These are phyloP conservation scores for Rutstroemia sp. DNA, from an alignment of 2,329 filamentous ascomycete genomes.

Conservation along the genomic window DNA sequence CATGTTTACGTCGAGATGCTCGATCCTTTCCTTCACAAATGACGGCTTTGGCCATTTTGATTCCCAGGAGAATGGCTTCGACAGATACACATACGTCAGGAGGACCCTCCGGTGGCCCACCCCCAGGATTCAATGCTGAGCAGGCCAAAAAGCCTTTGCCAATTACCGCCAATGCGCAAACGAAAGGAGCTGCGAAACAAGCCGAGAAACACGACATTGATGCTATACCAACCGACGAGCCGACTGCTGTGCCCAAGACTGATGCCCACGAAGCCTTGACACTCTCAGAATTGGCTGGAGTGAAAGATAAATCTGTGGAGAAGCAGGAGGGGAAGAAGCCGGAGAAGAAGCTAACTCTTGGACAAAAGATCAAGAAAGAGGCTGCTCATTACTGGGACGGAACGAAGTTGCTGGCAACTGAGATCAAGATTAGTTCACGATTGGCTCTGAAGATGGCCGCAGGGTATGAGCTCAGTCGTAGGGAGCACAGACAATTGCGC, in stretches of 20 bases:
- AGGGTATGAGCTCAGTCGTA: slow-evolving; percentile 89
- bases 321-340: slow-evolving; percentile 62
- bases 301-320: slow-evolving; percentile 53
- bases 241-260: slow-evolving; percentile 28
- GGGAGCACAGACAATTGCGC: slow-evolving; percentile 87
- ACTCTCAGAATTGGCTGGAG: slow-evolving; percentile 54
- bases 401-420: slow-evolving; percentile 85
- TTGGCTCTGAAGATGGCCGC: slow-evolving; percentile 95
- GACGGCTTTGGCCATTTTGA: slow-evolving; percentile 48
- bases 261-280: slow-evolving; percentile 25
- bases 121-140: slow-evolving; percentile 64
- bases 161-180: slow-evolving; percentile 26
- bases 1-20: slow-evolving; percentile 28
- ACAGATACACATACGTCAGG: slow-evolving; percentile 52
- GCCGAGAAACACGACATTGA: slow-evolving; percentile 23
- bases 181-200: slow-evolving; percentile 21
- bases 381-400: slow-evolving; percentile 95
- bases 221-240: slow-evolving; percentile 17
- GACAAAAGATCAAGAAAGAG: slow-evolving; percentile 94
- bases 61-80: slow-evolving; percentile 48
- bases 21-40: slow-evolving; percentile 27
- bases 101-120: slow-evolving; percentile 43
- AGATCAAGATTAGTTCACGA: slow-evolving; percentile 86
- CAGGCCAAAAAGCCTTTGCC: slow-evolving; percentile 58
- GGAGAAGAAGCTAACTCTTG: slow-evolving; percentile 78